phyloP scores from a whole-genome alignment of 768 basidiomycete genomes.

The Suillus americanus region DNA sequence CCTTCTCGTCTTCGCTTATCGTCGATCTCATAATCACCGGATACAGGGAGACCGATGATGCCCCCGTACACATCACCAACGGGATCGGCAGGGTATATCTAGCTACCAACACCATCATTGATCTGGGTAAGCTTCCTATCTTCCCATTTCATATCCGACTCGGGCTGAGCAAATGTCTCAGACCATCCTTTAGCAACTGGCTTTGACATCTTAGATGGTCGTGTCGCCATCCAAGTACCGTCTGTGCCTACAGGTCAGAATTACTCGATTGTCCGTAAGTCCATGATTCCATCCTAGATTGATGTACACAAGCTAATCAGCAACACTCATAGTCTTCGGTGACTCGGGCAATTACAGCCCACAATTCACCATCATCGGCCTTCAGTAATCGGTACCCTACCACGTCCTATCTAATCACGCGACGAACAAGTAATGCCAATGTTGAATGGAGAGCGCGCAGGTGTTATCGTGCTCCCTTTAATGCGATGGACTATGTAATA shows the following conservation, averaged over 20 bases:
- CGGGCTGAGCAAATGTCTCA: slow-evolving; percentile 14
- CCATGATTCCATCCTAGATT: neutral
- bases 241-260: slow-evolving; percentile 23
- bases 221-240: slow-evolving; percentile 27
- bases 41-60: slow-evolving; percentile 29
- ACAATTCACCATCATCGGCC: slow-evolving; percentile 24
- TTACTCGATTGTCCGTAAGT: slow-evolving; percentile 35
- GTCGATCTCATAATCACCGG: slow-evolving; percentile 2
- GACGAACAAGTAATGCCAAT: slow-evolving; percentile 5
- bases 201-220: slow-evolving; percentile 32
- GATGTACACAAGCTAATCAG: slow-evolving; percentile 5
- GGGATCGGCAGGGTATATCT: slow-evolving; percentile 27
- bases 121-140: slow-evolving; percentile 22
- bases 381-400: neutral
- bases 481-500: slow-evolving; percentile 2
- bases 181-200: slow-evolving; percentile 22
- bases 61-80: slow-evolving; percentile 35
- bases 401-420: neutral
- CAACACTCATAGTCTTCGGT: slow-evolving; percentile 28
- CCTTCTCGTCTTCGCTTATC: neutral
- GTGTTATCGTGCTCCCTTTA: neutral
- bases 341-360: slow-evolving; percentile 33
- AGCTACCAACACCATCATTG: slow-evolving; percentile 19
- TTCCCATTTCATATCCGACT: neutral
- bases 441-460: neutral